Conservation (phyloP, 2,329 filamentous ascomycete genomes). For the Colletotrichum salicis region DNA sequence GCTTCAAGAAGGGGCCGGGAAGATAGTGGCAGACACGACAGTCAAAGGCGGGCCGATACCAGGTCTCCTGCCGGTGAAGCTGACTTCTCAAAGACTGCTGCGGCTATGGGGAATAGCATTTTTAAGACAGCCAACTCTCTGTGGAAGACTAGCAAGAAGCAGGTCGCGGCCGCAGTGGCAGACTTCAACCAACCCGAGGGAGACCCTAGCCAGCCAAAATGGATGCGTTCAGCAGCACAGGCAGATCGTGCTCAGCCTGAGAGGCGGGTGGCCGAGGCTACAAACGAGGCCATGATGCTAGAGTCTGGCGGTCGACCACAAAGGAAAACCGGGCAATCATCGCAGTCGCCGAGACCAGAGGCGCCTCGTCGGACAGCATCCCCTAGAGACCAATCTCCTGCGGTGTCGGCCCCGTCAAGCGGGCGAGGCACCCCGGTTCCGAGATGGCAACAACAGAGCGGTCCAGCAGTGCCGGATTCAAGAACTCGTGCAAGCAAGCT, state of each 20-base stretch:
- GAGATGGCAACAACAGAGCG: slow-evolving; percentile 70
- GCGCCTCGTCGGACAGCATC: slow-evolving; percentile 42
- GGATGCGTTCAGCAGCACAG: slow-evolving; percentile 84
- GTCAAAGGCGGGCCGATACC: slow-evolving; percentile 55
- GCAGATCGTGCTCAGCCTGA: slow-evolving; percentile 49
- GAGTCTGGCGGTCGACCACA: slow-evolving; percentile 73
- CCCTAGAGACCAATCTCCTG: slow-evolving; percentile 61
- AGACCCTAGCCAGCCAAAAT: slow-evolving; percentile 87
- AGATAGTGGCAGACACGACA: slow-evolving; percentile 33
- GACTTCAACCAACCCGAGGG: slow-evolving; percentile 80
- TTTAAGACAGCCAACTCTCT: slow-evolving; percentile 95
- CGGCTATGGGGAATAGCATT: slow-evolving; percentile 82
- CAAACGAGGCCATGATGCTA: slow-evolving; percentile 82
- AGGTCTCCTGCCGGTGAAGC: slow-evolving; percentile 70
- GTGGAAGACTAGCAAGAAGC: slow-evolving; percentile 95
- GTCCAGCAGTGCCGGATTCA: slow-evolving; percentile 57
- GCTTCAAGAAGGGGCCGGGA: slow-evolving; percentile 53
- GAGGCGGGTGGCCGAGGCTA: slow-evolving; percentile 56
- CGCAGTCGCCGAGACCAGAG: slow-evolving; percentile 47
- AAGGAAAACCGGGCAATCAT: slow-evolving; percentile 43
- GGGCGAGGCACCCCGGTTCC: slow-evolving; percentile 59
- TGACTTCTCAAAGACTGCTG: slow-evolving; percentile 83
- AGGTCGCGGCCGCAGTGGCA: slow-evolving; percentile 89
- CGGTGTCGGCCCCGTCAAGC: slow-evolving; percentile 54
- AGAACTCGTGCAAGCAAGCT: slow-evolving; percentile 76